A percentile compares a stretch with the other conserved stretches of the same genome.
These are phyloP conservation scores for Solanum appendiculatum DNA, from an alignment of 257 asterid species.

Conservation along the genomic window DNA sequence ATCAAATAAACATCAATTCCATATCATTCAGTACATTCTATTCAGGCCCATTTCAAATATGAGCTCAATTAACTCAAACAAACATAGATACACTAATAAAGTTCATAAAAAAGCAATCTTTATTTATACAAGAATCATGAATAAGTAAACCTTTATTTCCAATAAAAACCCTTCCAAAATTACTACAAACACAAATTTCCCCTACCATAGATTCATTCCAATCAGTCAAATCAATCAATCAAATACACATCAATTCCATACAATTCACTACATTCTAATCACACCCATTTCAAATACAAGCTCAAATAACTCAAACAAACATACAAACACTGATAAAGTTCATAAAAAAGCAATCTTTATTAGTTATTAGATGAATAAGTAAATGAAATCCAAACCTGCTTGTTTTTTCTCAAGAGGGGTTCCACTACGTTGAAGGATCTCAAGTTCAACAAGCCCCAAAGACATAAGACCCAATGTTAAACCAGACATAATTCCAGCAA, in stretches of 20 bases:
- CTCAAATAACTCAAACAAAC: neutral
- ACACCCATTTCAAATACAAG: neutral
- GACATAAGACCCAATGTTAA: conserved; percentile 90
- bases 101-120: neutral
- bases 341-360: neutral
- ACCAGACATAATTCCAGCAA: conserved; percentile 95
- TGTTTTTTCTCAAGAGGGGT: conserved; percentile 70
- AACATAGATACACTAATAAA: neutral
- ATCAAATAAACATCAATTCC: neutral
- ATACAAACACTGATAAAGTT: neutral
- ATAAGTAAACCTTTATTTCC: too few species aligned
- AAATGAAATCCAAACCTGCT: conserved; percentile 35
- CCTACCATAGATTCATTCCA: neutral
- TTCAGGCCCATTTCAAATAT: neutral
- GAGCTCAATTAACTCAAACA: neutral
- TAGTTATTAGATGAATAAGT: too few species aligned
- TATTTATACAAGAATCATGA: neutral
- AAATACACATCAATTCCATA: neutral
- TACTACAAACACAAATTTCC: neutral
- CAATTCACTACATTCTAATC: neutral
- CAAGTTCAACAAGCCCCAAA: conserved; percentile 84
- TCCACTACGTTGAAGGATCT: conserved; percentile 91
- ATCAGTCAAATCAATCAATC: neutral
- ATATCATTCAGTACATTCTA: neutral
- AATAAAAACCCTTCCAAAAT: neutral